phyloP scores from a whole-genome alignment of 148 eudicot species.

The Silene latifolia region DNA sequence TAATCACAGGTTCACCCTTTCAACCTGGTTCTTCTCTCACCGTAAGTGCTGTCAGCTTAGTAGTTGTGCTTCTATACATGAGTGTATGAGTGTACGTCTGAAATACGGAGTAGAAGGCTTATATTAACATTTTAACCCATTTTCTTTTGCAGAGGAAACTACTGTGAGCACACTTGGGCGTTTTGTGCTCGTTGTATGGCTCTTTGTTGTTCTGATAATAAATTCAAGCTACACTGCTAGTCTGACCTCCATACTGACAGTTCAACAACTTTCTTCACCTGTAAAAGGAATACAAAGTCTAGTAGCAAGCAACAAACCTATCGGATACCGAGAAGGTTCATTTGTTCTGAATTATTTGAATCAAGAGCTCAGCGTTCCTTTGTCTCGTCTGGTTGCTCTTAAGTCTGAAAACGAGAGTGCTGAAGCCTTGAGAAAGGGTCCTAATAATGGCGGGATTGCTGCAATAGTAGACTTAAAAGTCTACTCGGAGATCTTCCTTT shows the following conservation, averaged over 20 bases:
- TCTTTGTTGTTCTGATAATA: slow-evolving; percentile 70
- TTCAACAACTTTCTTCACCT: slow-evolving; percentile 61
- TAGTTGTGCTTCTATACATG: neutral
- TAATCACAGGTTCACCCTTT: slow-evolving; percentile 74
- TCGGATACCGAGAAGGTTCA: slow-evolving; percentile 67
- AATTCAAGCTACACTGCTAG: slow-evolving; percentile 81
- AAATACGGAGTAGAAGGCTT: neutral
- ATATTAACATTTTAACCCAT: neutral
- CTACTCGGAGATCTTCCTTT: slow-evolving; percentile 57
- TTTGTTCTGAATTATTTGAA: slow-evolving; percentile 48
- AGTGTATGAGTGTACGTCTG: neutral
- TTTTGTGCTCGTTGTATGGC: slow-evolving; percentile 61
- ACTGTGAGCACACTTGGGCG: slow-evolving; percentile 64
- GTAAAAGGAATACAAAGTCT: slow-evolving; percentile 61
- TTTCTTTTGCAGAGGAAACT: slow-evolving; percentile 53
- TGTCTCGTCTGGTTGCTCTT: slow-evolving; percentile 59
- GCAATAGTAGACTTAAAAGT: slow-evolving; percentile 65
- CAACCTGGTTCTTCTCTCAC: slow-evolving; percentile 63
- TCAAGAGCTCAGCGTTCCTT: slow-evolving; percentile 38
- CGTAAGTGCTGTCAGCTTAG: slow-evolving; percentile 45
- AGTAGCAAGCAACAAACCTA: slow-evolving; percentile 40
- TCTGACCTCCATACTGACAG: slow-evolving; percentile 71
- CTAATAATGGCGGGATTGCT: slow-evolving; percentile 69
- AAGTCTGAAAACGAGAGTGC: slow-evolving; percentile 41
- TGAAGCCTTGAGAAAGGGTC: slow-evolving; percentile 51